phyloP scores from a whole-genome alignment of 192 early-diverging fungal species.

The Coemansia sp. region DNA sequence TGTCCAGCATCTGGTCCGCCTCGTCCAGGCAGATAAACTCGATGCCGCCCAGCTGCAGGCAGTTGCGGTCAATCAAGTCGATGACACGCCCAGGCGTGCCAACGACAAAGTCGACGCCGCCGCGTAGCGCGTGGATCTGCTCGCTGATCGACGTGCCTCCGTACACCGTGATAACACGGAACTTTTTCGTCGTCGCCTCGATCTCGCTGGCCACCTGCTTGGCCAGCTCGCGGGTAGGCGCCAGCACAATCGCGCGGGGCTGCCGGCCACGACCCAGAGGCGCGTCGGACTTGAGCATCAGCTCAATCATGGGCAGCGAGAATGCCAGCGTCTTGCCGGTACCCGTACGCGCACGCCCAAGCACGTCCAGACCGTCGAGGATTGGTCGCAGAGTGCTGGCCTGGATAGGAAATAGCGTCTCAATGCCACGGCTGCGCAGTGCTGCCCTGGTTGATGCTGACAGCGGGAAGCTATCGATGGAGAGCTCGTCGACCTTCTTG shows the following conservation, averaged over 20 bases:
- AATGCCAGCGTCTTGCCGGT: conserved; percentile 98
- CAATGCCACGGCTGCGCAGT: conserved; percentile 71
- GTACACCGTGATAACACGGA: conserved; percentile 73
- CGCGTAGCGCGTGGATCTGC: conserved; percentile 75
- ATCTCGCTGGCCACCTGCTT: conserved; percentile 81
- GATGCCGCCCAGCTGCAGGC: conserved; percentile 62
- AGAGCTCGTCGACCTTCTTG: conserved; percentile 53
- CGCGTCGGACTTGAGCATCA: conserved; percentile 50
- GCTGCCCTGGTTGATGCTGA: conserved; percentile 65
- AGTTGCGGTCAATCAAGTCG: conserved; percentile 68
- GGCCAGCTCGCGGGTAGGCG: conserved; percentile 91
- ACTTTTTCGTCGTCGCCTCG: conserved; percentile 59
- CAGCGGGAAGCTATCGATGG: conserved; percentile 60
- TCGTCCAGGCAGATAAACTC: conserved; percentile 91
- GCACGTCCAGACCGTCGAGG: conserved; percentile 72
- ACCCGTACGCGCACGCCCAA: conserved; percentile 95
- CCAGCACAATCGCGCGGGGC: conserved; percentile 72
- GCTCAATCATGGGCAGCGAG: conserved; percentile 83
- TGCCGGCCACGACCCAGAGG: conserved; percentile 41
- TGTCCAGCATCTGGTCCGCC: conserved; percentile 93
- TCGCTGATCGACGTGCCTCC: conserved; percentile 86
- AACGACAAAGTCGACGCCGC: conserved; percentile 87
- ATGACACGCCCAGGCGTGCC: conserved; percentile 95
- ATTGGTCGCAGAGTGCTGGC: conserved; percentile 74
- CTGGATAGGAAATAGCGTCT: conserved; percentile 90